phyloP scores from a whole-genome alignment of 805 yeast genomes.

The Ogataea degrootiae region DNA sequence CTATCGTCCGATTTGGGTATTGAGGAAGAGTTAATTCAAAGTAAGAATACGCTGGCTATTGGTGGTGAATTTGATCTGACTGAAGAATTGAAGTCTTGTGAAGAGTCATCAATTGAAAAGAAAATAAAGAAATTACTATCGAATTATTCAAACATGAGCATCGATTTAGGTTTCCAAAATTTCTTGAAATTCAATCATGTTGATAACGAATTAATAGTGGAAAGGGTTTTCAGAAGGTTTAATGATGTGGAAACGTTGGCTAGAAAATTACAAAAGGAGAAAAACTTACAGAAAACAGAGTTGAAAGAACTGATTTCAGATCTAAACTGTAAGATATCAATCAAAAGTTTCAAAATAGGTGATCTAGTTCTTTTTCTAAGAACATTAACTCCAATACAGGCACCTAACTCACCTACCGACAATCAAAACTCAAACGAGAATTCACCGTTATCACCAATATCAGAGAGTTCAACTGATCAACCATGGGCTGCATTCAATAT shows the following conservation, averaged over 20 bases:
- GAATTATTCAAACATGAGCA: constrained; percentile 13
- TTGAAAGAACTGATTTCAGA: constrained; percentile 33
- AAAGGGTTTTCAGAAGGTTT: constrained; percentile 62
- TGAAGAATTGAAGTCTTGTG: constrained; percentile 11
- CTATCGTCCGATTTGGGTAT: constrained; percentile 22
- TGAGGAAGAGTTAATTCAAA: constrained; percentile 14
- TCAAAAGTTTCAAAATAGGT: constrained; percentile 61
- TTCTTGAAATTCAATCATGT: constrained; percentile 22
- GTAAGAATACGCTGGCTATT: constrained; percentile 4
- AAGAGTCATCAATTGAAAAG: constrained; percentile 21
- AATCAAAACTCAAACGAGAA: background rate
- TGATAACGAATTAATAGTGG: constrained; percentile 24
- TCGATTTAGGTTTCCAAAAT: constrained; percentile 33
- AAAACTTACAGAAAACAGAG: constrained; percentile 46
- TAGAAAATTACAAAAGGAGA: constrained; percentile 74
- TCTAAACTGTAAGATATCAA: constrained; percentile 51
- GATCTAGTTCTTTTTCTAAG: constrained; percentile 86
- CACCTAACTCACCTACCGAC: background rate
- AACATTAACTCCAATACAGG: constrained; percentile 35
- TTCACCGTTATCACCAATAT: background rate
- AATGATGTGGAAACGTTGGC: constrained; percentile 89
- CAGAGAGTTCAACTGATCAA: constrained; percentile 21
- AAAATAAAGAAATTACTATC: constrained; percentile 12
- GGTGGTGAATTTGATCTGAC: constrained; percentile 7
- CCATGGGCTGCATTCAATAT: constrained; percentile 96